Conservation (phyloP, 2,329 filamentous ascomycete genomes). For the Colletotrichum incanum region DNA sequence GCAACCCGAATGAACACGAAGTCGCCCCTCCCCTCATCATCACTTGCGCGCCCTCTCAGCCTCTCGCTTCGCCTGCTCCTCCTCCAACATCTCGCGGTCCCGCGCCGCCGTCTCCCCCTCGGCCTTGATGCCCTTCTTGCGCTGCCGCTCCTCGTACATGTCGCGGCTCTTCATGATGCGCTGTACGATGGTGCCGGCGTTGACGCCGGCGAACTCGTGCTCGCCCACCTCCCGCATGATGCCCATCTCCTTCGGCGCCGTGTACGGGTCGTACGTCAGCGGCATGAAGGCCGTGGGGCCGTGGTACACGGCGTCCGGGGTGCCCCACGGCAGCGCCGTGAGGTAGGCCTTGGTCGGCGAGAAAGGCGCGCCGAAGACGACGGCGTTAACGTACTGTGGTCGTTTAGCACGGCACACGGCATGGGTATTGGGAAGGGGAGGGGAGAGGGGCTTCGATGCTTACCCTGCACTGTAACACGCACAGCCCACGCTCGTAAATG, state of each 20-base stretch:
- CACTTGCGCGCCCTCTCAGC: constrained; percentile 51
- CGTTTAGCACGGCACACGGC: constrained; percentile 5
- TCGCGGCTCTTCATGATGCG: constrained; percentile 90
- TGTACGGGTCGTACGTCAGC: constrained; percentile 84
- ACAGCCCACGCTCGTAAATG: constrained; percentile 95
- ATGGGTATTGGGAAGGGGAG: not conserved
- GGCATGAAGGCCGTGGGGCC: constrained; percentile 95
- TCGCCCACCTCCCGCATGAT: constrained; percentile 85
- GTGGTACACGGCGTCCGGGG: constrained; percentile 89
- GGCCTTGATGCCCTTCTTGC: constrained; percentile 90
- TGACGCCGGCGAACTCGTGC: constrained; percentile 89
- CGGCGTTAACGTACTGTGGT: constrained; percentile 85
- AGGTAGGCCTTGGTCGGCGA: constrained; percentile 87
- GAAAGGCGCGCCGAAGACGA: constrained; percentile 93
- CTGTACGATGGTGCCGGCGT: constrained; percentile 92
- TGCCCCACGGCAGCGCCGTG: constrained; percentile 79
- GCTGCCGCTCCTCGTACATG: constrained; percentile 92
- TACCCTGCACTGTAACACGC: constrained; percentile 93
- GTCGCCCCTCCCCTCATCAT: not conserved
- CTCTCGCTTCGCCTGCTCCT: constrained; percentile 68
- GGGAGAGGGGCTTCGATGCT: not conserved
- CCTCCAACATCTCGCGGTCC: constrained; percentile 74
- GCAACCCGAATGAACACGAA: not conserved
- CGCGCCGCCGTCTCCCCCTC: constrained; percentile 79
- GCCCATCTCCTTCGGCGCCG: constrained; percentile 83